These are phyloP conservation scores for Pistacia integerrima DNA, from an alignment of 345 rosid genomes.

Conservation along the genomic window DNA sequence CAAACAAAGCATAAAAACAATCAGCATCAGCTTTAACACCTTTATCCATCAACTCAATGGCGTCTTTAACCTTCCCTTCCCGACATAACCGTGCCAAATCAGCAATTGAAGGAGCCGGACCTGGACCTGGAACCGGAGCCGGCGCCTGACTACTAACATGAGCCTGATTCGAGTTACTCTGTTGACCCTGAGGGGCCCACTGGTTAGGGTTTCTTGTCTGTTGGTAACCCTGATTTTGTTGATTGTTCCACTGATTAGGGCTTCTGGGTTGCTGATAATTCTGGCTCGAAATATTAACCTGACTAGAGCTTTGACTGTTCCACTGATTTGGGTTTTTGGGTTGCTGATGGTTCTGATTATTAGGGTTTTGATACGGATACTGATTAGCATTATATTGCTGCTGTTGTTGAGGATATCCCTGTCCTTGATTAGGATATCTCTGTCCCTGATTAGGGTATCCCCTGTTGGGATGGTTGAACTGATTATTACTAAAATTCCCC, in stretches of 20 bases:
- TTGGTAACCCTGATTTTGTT: conserved; percentile 39
- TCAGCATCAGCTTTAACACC: conserved; percentile 58
- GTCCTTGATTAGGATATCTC: conserved; percentile 28
- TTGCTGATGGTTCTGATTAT: conserved; percentile 27
- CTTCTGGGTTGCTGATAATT: conserved; percentile 31
- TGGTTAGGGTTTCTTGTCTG: conserved; percentile 31
- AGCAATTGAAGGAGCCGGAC: conserved; percentile 21
- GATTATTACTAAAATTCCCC: conserved; percentile 18
- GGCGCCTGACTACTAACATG: conserved; percentile 6
- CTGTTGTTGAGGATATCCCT: conserved; percentile 26
- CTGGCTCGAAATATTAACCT: conserved; percentile 23
- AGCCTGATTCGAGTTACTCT: conserved; percentile 24
- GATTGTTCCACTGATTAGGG: conserved; percentile 43
- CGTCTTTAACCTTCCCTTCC: conserved; percentile 61
- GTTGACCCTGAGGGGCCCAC: conserved; percentile 25
- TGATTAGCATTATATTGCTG: conserved; percentile 22
- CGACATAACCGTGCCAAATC: conserved; percentile 50
- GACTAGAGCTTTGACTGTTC: conserved; percentile 37
- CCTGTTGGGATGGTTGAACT: conserved; percentile 26
- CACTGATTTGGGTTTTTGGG: conserved; percentile 38
- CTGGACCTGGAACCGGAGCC: neutral
- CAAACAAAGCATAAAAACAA: conserved; percentile 55
- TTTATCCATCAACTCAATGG: conserved; percentile 61
- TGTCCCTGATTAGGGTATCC: conserved; percentile 26
- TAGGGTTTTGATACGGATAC: conserved; percentile 20